A percentile compares a stretch with the other conserved stretches of the same genome.
Conservation (phyloP, 306 rosid species). For the Senna siamea region DNA sequence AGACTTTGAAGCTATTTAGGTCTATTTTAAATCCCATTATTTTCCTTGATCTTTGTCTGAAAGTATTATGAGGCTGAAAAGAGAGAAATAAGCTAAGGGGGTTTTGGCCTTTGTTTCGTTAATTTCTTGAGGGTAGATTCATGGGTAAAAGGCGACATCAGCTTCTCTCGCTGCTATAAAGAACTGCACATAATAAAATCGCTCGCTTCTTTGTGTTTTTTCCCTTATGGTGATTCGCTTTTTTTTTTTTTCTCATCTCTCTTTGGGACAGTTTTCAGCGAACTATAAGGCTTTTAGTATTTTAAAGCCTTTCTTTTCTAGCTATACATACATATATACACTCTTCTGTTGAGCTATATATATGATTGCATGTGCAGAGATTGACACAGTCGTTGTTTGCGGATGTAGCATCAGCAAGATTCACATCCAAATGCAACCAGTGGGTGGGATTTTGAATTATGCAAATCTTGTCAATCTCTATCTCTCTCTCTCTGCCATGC, state of each 20-base stretch:
- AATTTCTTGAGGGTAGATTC: conserved; percentile 34
- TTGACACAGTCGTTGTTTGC: conserved; percentile 77
- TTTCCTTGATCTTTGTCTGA: no score
- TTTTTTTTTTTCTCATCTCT: conserved; percentile 16
- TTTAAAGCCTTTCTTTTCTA: no score
- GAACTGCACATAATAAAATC: conserved; percentile 11
- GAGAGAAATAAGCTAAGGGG: no score
- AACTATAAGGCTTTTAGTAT: background rate
- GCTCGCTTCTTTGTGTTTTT: background rate
- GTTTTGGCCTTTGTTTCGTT: no score
- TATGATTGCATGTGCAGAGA: conserved; percentile 50
- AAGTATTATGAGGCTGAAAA: no score
- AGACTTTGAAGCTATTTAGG: background rate
- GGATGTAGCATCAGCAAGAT: conserved; percentile 98
- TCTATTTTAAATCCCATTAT: no score
- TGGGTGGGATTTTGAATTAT: conserved; percentile 18
- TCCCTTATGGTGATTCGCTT: background rate
- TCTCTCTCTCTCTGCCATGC: background rate
- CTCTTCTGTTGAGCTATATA: no score
- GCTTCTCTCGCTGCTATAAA: no score
- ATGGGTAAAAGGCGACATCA: no score
- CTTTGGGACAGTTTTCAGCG: conserved; percentile 1
- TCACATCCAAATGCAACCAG: conserved; percentile 68
- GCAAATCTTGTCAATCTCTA: conserved; percentile 5
- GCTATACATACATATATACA: no score